phyloP scores from a whole-genome alignment of 1,284 basidiomycete species.

The Puccinia sorghi region DNA sequence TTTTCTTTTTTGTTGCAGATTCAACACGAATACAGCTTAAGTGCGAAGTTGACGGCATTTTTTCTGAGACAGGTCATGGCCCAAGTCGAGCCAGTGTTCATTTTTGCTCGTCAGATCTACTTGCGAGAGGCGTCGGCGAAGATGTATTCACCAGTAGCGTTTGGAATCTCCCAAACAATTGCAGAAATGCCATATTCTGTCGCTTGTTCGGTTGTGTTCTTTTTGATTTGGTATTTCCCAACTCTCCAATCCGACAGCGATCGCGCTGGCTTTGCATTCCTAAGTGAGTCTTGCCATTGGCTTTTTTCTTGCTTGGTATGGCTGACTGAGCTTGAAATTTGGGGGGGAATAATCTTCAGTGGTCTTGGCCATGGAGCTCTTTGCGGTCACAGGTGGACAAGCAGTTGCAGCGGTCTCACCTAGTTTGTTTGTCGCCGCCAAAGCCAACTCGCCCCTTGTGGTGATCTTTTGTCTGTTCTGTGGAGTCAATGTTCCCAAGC shows the following conservation, averaged over 20 bases:
- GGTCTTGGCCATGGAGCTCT: conserved; percentile 71
- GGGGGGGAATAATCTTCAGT: conserved; percentile 55
- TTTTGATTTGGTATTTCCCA: conserved; percentile 61
- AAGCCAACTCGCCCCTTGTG: conserved; percentile 70
- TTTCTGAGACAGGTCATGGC: conserved; percentile 63
- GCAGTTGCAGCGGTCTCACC: conserved; percentile 75
- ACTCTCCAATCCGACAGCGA: conserved; percentile 62
- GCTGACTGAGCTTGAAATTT: not conserved
- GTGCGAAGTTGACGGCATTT: not conserved
- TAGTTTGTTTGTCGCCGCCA: conserved; percentile 67
- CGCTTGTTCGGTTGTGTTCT: not conserved
- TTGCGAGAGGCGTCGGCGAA: conserved; percentile 66
- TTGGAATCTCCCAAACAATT: conserved; percentile 78
- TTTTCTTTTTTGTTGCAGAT: conserved; percentile 55
- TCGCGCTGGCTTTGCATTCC: conserved; percentile 71
- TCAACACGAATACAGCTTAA: too few relatives aligned
- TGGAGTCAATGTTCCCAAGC: conserved; percentile 65
- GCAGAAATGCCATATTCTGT: conserved; percentile 73
- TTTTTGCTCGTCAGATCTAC: conserved; percentile 72
- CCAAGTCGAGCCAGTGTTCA: conserved; percentile 82
- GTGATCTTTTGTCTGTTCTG: conserved; percentile 65
- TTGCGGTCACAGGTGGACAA: conserved; percentile 73
- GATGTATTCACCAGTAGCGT: conserved; percentile 74
- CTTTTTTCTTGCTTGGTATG: not conserved
- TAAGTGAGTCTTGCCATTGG: conserved; percentile 56